A percentile compares a stretch with the other conserved stretches of the same genome.
These are phyloP conservation scores for Areca catechu DNA, from an alignment of 176 grass and related monocot genomes.

Conservation along the genomic window DNA sequence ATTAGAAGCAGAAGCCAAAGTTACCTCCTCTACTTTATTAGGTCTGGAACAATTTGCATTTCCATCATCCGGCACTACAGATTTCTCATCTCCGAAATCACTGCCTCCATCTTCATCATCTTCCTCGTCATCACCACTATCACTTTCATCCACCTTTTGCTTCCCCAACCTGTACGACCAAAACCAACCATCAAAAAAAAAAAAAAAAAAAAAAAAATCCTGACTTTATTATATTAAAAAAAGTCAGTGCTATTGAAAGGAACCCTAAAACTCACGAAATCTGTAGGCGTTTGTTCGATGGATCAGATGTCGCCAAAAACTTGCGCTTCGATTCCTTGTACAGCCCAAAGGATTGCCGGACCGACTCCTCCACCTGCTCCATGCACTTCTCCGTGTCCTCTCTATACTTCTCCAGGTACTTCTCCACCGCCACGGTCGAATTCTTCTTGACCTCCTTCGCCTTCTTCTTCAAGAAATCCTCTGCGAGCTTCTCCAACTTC, in stretches of 20 bases:
- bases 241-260: background rate
- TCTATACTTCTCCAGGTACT: constrained; percentile 79
- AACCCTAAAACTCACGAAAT: constrained; percentile 48
- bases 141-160: constrained; percentile 60
- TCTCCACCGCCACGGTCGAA: constrained; percentile 51
- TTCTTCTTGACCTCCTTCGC: constrained; percentile 53
- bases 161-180: constrained; percentile 64
- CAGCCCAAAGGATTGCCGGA: constrained; percentile 48
- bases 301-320: constrained; percentile 23
- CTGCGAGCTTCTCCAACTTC: constrained; percentile 70
- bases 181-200: constrained; percentile 13
- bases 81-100: constrained; percentile 35
- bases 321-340: constrained; percentile 70
- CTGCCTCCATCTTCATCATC: constrained; percentile 36
- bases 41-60: constrained; percentile 46
- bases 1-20: constrained; percentile 38
- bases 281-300: constrained; percentile 71
- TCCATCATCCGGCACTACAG: constrained; percentile 44
- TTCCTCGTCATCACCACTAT: constrained; percentile 52
- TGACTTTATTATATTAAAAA: background rate
- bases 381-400: constrained; percentile 74
- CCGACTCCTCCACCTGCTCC: constrained; percentile 64
- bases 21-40: constrained; percentile 33
- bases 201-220: background rate
- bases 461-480: constrained; percentile 83